Evolutionary conservation across 805 yeast genomes (phyloP).

Genomic region (Teunomyces funiuensis): DNA sequence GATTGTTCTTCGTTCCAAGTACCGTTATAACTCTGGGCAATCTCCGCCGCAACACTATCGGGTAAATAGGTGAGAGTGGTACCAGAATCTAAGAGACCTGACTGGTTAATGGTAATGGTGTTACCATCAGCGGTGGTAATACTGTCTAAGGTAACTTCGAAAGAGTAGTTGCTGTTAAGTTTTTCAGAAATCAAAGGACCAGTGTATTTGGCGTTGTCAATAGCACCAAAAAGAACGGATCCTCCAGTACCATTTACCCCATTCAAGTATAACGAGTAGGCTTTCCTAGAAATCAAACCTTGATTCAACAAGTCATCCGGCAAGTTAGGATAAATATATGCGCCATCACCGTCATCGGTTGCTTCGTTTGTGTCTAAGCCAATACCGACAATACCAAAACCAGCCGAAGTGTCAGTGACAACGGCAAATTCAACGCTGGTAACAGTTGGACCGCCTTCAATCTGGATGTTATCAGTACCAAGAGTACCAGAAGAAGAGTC

Average conservation of each 20-base stretch:
- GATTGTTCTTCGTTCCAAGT: background rate
- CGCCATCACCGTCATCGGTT: background rate
- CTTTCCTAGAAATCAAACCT: slow-evolving; percentile 10
- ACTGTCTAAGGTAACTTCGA: slow-evolving; percentile 4
- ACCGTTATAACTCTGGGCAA: slow-evolving; percentile 5
- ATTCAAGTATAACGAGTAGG: slow-evolving; percentile 18
- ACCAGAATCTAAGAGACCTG: slow-evolving; percentile 11
- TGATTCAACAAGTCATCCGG: slow-evolving; percentile 11
- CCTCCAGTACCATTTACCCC: slow-evolving; percentile 11
- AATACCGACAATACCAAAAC: slow-evolving; percentile 7
- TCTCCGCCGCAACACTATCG: background rate
- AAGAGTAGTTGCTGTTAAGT: background rate
- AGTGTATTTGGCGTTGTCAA: slow-evolving; percentile 18
- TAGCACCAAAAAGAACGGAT: slow-evolving; percentile 22
- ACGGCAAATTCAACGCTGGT: slow-evolving; percentile 9
- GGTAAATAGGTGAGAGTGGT: slow-evolving; percentile 9
- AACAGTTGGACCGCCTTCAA: slow-evolving; percentile 6
- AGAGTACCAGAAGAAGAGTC: slow-evolving; percentile 7
- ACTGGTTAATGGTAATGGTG: slow-evolving; percentile 1
- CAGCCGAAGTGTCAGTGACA: slow-evolving; percentile 3
- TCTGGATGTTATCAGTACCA: slow-evolving; percentile 6
- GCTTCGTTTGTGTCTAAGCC: slow-evolving; percentile 9
- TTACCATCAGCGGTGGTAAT: background rate
- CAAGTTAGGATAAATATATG: slow-evolving; percentile 11
- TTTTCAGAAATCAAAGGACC: slow-evolving; percentile 11